Percentiles rank a stretch among this genome's conserved stretches.
Conservation (phyloP, 176 grass and related monocot genomes). For the bread wheat (Triticum aestivum) region IWGSC_CS_RefSeq_v2.1 NC_057801.1:841972836-841973335, state of each 20-base stretch:
- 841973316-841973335: slow-evolving; percentile 6
- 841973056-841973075: not conserved
- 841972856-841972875: not conserved
- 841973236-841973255: not conserved
- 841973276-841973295: not conserved
- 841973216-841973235: not conserved
- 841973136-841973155: not conserved
- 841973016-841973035: not conserved
- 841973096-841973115: slow-evolving; percentile 11
- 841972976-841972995: not conserved
- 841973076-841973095: slow-evolving; percentile 43
- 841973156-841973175: slow-evolving; percentile 20
- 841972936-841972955: not conserved
- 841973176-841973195: slow-evolving; percentile 7
- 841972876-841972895: not conserved
- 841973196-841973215: slow-evolving; percentile 25
- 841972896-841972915: not conserved
- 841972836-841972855: slow-evolving; percentile 3
- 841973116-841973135: slow-evolving; percentile 11
- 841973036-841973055: slow-evolving; percentile 13
- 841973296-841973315: not conserved
- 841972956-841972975: not conserved
- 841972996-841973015: not conserved
- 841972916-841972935: not conserved
- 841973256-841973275: not conserved